phyloP scores from a whole-genome alignment of 2,329 filamentous ascomycete genomes.

The Alternaria conjuncta region DNA sequence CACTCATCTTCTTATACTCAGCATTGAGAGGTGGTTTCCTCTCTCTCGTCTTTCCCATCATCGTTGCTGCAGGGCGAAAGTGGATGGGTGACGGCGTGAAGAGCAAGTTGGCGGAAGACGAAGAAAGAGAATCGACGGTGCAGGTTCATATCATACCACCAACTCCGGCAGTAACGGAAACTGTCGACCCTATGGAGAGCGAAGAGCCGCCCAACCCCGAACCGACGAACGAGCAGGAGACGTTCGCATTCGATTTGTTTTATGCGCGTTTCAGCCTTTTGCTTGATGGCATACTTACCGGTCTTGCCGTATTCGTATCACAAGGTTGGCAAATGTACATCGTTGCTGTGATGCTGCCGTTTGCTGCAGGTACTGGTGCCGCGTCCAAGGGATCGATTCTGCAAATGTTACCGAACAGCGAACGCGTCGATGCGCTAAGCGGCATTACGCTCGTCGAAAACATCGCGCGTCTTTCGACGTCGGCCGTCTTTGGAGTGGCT shows the following conservation, averaged over 20 bases:
- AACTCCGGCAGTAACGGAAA: constrained; percentile 39
- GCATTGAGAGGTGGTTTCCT: constrained; percentile 54
- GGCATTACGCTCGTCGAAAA: constrained; percentile 75
- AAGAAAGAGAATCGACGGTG: constrained; percentile 20
- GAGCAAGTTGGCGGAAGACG: background rate
- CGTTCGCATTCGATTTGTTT: constrained; percentile 68
- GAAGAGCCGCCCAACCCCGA: constrained; percentile 56
- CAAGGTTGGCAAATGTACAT: constrained; percentile 73
- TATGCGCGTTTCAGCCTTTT: constrained; percentile 71
- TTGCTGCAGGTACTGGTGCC: constrained; percentile 72
- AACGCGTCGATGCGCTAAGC: constrained; percentile 70
- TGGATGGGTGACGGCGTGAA: constrained; percentile 44
- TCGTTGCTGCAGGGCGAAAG: constrained; percentile 51
- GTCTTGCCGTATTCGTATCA: constrained; percentile 66
- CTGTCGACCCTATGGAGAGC: constrained; percentile 58
- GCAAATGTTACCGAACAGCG: constrained; percentile 68
- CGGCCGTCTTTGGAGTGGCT: constrained; percentile 70
- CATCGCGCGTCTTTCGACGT: constrained; percentile 66
- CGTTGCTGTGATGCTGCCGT: constrained; percentile 68
- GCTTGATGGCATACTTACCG: constrained; percentile 69
- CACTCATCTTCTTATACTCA: constrained; percentile 55
- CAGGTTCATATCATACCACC: constrained; percentile 31
- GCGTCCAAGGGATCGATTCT: constrained; percentile 77
- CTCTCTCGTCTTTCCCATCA: constrained; percentile 53
- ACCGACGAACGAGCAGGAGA: constrained; percentile 52